Evolutionary conservation across 805 yeast genomes (phyloP).

Genomic region (Wickerhamomyces bovis): DNA sequence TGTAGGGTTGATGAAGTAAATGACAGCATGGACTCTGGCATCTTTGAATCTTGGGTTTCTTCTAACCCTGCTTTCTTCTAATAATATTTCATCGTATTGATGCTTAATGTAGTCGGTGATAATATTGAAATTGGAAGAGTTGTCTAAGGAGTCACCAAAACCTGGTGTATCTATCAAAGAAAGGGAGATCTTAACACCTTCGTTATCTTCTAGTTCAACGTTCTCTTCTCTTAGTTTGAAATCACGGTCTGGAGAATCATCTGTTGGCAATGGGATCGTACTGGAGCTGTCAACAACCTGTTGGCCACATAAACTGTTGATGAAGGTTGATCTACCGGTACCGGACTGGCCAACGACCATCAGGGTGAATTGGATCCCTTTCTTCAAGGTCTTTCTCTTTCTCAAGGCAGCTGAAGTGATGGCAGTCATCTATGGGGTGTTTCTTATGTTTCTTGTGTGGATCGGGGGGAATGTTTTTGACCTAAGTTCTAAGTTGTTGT

Average conservation of each 20-base stretch:
- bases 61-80: constrained; percentile 76
- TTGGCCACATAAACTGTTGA: constrained; percentile 86
- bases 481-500: not conserved
- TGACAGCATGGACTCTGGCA: constrained; percentile 70
- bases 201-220: constrained; percentile 82
- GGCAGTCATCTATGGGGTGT: constrained; percentile 30
- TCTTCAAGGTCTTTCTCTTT: constrained; percentile 75
- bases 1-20: constrained; percentile 76
- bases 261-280: constrained; percentile 50
- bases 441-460: not conserved
- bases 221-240: constrained; percentile 68
- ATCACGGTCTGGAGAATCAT: constrained; percentile 41
- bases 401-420: constrained; percentile 52
- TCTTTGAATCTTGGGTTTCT: constrained; percentile 83
- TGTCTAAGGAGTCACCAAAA: constrained; percentile 70
- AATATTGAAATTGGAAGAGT: constrained; percentile 58
- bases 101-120: constrained; percentile 75
- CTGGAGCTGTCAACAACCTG: constrained; percentile 71
- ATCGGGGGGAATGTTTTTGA: not conserved
- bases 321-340: constrained; percentile 85
- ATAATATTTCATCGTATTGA: constrained; percentile 75
- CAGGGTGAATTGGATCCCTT: constrained; percentile 77
- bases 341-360: constrained; percentile 89
- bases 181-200: constrained; percentile 74
- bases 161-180: constrained; percentile 81